Evolutionary conservation across 805 yeast genomes (phyloP).

Genomic region (Metschnikowia peoriensis): DNA sequence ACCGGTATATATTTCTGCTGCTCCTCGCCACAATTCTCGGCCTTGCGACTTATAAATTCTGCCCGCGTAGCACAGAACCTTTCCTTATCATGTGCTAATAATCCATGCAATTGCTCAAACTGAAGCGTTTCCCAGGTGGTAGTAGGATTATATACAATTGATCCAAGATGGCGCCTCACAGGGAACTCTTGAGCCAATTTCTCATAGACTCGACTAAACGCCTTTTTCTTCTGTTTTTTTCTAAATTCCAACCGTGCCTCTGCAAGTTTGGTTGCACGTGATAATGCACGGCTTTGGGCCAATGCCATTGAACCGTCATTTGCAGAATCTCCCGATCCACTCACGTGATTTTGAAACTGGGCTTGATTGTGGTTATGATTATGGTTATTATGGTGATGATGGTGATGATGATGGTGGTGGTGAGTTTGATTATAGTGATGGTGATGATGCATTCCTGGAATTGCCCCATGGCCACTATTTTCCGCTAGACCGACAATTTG

Average conservation of each 20-base stretch:
- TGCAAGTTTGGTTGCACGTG: neutral
- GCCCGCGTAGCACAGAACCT: slow-evolving; percentile 25
- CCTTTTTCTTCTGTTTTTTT: slow-evolving; percentile 13
- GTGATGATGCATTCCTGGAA: neutral
- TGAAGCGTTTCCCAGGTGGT: slow-evolving; percentile 49
- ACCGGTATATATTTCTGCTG: slow-evolving; percentile 34
- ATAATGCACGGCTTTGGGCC: neutral
- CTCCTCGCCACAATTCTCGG: slow-evolving; percentile 11
- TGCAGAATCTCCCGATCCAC: no score
- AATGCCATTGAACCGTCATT: no score
- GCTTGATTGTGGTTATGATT: slow-evolving; percentile 12
- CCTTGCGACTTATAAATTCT: slow-evolving; percentile 6
- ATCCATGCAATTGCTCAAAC: slow-evolving; percentile 20
- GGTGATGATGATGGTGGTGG: slow-evolving; percentile 8
- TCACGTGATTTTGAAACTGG: no score
- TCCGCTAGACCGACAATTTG: neutral
- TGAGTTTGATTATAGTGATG: slow-evolving; percentile 13
- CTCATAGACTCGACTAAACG: slow-evolving; percentile 19
- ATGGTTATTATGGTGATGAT: slow-evolving; percentile 14
- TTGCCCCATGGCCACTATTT: neutral
- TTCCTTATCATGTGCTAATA: slow-evolving; percentile 28
- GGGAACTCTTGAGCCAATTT: slow-evolving; percentile 26
- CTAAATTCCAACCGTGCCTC: neutral
- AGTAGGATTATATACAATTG: slow-evolving; percentile 50
- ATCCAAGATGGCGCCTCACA: slow-evolving; percentile 27